phyloP scores from a whole-genome alignment of 768 basidiomycete species.

The Boletus rex-veris region DNA sequence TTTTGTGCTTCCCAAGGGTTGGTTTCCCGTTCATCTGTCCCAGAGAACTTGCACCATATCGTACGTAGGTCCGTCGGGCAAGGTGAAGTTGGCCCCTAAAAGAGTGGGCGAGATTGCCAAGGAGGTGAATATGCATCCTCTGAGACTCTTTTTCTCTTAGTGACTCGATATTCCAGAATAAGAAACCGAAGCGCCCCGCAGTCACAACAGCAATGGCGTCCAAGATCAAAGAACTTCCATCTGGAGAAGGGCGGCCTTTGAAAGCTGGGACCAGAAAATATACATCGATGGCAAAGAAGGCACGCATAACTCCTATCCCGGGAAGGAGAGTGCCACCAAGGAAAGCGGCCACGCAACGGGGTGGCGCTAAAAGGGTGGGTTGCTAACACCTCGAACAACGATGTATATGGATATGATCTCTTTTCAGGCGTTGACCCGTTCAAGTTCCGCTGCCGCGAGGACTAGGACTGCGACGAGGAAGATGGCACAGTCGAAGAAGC shows the following conservation, averaged over 20 bases:
- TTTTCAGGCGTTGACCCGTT: slow-evolving; percentile 3
- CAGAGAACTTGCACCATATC: background rate
- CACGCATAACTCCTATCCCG: slow-evolving; percentile 7
- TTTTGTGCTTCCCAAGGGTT: slow-evolving; percentile 58
- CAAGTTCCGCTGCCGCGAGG: background rate
- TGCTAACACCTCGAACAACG: background rate
- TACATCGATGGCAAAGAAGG: slow-evolving; percentile 25
- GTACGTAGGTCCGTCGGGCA: slow-evolving; percentile 24
- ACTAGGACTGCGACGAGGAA: background rate
- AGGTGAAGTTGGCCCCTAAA: slow-evolving; percentile 24
- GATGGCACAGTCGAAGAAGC: background rate
- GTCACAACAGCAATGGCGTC: background rate
- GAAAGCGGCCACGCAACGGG: slow-evolving; percentile 1
- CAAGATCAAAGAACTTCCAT: background rate
- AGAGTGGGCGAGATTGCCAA: slow-evolving; percentile 5
- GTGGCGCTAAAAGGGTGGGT: slow-evolving; percentile 11
- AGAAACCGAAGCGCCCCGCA: slow-evolving; percentile 5
- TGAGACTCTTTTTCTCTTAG: background rate
- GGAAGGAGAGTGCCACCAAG: slow-evolving; percentile 8
- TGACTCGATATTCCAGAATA: slow-evolving; percentile 6
- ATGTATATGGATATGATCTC: background rate
- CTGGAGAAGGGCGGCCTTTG: background rate
- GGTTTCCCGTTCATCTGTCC: background rate
- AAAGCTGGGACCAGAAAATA: slow-evolving; percentile 21
- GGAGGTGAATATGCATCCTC: slow-evolving; percentile 6